These are phyloP conservation scores for Paraphysoderma sedebokerense DNA, from an alignment of 371 early-diverging fungal species.

Conservation along the genomic window DNA sequence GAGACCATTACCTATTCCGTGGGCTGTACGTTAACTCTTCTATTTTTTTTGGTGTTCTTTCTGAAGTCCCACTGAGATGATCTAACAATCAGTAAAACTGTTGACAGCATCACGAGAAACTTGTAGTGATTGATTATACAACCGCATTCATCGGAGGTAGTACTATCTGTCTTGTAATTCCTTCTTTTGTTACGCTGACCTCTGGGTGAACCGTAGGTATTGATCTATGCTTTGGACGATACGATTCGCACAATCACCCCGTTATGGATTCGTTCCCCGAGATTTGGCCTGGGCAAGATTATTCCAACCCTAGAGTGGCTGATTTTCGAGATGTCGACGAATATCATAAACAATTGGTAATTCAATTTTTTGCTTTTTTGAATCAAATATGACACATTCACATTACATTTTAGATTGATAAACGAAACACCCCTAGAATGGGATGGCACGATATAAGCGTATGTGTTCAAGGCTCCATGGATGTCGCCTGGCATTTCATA, in stretches of 20 bases:
- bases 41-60: no score
- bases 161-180: constrained; percentile 34
- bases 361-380: neutral
- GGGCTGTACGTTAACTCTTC: constrained; percentile 38
- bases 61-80: no score
- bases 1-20: constrained; percentile 49
- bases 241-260: constrained; percentile 62
- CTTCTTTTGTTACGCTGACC: neutral
- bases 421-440: constrained; percentile 45
- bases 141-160: constrained; percentile 81
- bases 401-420: constrained; percentile 6
- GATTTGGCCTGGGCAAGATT: constrained; percentile 74
- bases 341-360: constrained; percentile 31
- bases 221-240: constrained; percentile 84
- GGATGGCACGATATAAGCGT: constrained; percentile 92
- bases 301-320: constrained; percentile 76
- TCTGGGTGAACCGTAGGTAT: neutral
- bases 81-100: no score
- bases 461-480: constrained; percentile 44
- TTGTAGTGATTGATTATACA: constrained; percentile 63
- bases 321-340: constrained; percentile 62
- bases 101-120: constrained; percentile 72
- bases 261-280: constrained; percentile 43
- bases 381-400: neutral
- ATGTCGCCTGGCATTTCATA: constrained; percentile 75